Base-by-base conservation (phyloP, 441 rosid species). In the Gossypium armourianum region DNA sequence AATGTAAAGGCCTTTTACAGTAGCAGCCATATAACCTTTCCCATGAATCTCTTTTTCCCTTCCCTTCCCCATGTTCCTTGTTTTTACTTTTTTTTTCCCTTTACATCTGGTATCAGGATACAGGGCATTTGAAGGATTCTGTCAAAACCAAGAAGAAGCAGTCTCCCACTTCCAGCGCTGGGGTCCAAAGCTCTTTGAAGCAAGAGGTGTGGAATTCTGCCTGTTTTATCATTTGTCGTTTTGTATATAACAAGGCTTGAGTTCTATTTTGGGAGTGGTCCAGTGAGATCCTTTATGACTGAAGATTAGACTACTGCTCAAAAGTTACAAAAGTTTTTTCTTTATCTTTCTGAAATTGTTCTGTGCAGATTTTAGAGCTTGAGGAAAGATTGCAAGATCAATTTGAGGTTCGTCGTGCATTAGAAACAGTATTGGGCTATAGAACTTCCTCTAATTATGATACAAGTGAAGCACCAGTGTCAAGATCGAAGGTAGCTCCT, bases 361-460 rank as follows among this genome's bases (percentile, higher is more conserved):
- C 24, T 49, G 4, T 81, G 83, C 82, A 93, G 98, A 91, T 93
- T 78, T 75, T 76, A 68, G 91, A 86, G 82, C 96, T 91, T n/a
- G 96, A 91, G 83, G 86, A 81, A 77, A 86, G 89, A 78, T 80
- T 91, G 75, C 87, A 87, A 78, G 84, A 84, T 66, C 97, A 93
- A 68, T 90, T 90, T 77, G 77, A 80, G 77, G 93, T 91, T 63
- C 96, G 97, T 12, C 76, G 53, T 68, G 85, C 86, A 5, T 77
- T 93, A 47, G 98, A 93, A 78, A 87, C 85, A 74, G 96, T 96
- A 12, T 76, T 86, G 71, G 95, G 95, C 65, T 85, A 87, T 81
- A 78, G 76, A 75, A 58, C 85, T 68, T 79, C 82, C 13, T 78
- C 85, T 68, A 70, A 69, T 52, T 74, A 45, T 55, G 79, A 77